Evolutionary conservation across 352 stramenopile species (phyloP).

Genomic region (Globisporangium nodosum): DNA sequence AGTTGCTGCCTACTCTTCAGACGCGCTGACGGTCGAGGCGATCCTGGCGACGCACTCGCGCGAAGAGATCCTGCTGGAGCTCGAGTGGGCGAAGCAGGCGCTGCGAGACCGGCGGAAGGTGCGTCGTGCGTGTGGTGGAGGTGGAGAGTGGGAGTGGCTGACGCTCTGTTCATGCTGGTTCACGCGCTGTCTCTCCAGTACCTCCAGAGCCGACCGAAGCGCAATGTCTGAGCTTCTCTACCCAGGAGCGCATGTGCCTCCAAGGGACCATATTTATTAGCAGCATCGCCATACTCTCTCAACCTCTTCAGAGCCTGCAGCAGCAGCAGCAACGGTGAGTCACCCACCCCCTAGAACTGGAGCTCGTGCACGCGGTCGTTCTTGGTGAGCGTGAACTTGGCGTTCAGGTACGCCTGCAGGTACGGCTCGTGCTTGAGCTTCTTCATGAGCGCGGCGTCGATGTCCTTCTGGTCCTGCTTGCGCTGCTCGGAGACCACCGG

Average conservation of each 20-base stretch:
- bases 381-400: slow-evolving; percentile 97
- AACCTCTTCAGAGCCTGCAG: too few species aligned
- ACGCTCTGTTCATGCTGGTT: neutral
- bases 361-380: slow-evolving; percentile 98
- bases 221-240: slow-evolving; percentile 3
- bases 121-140: slow-evolving; percentile 11
- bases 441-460: slow-evolving; percentile 91
- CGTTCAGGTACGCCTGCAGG: slow-evolving; percentile 98
- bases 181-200: slow-evolving; percentile 16
- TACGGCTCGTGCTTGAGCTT: slow-evolving; percentile 85
- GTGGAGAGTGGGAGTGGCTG: neutral
- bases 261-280: neutral
- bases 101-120: slow-evolving; percentile 44
- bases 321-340: too few species aligned
- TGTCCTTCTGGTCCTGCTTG: slow-evolving; percentile 98
- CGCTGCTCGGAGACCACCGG: slow-evolving; percentile 94
- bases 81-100: slow-evolving; percentile 45
- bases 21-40: slow-evolving; percentile 17
- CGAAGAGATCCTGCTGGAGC: slow-evolving; percentile 43
- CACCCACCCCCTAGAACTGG: slow-evolving; percentile 92
- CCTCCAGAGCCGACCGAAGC: slow-evolving; percentile 22
- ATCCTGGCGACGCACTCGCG: slow-evolving; percentile 46
- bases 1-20: neutral
- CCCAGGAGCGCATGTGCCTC: too few species aligned
- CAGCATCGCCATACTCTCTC: too few species aligned